Evolutionary conservation across 352 stramenopile genomes (phyloP), one percentile per base, ranked within the genome.

Genomic region (Globisporangium polare): DNA sequence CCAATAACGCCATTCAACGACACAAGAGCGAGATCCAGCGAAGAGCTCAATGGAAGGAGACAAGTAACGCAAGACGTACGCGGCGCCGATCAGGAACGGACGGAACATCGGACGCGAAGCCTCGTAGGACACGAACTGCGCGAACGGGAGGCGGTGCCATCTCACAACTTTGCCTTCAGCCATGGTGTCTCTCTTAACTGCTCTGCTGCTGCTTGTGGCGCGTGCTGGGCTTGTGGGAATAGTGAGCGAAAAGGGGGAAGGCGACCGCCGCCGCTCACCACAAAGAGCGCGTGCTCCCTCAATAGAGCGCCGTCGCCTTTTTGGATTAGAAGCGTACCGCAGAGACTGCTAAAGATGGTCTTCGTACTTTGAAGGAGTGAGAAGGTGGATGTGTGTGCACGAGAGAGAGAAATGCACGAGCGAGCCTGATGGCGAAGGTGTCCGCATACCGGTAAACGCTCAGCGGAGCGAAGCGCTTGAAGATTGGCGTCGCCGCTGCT

Each of bases 81-180:
- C 77, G 59, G 80, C 86, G 37, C 77, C 86, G 69, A 84, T 72
- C 64, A 95, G 78, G 73, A 95, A 95, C 10, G 86, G 86, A 49
- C 83, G 80, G 80, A 95, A 93, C 77, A 89, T 85, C 7, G 80
- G 77, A 63, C 86, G 83, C 58, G 80, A 88, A 50, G 75, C 66
- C 70, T 95, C 86, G 70, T 92, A 77, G 57, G 73, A 67, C 60
- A 95, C 59, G 68, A 92, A 95, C 67, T 95, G 68, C 53, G 56
- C 69, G 73, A 88, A 92, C 18, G 80, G 76, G 53, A 94, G 67
- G 63, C 87, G 87, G 79, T 95, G 86, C 86, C 86, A 95, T 78
- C 75, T 80, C 37, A 93, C 75, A 60, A 79, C 78, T 68, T 93
- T 93, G 63, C 70, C 65, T 37, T 70, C 71, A 65, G 68, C 77